A percentile compares a stretch with the other conserved stretches of the same genome.
phyloP scores from a whole-genome alignment of 106 monocot genomes.

The Alisma plantagoaquatica region DNA sequence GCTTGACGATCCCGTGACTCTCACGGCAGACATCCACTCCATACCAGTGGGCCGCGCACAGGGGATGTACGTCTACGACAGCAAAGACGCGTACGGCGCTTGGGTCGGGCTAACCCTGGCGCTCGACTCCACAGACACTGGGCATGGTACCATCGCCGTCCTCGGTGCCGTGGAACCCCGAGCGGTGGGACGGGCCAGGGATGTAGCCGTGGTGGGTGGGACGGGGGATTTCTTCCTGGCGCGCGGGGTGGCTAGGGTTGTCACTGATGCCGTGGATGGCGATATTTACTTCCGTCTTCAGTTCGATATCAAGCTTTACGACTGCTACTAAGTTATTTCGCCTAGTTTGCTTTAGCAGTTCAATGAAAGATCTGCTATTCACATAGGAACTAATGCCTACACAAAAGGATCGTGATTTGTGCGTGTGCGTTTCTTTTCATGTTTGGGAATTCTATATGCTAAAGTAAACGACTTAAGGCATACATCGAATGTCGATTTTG shows the following conservation, averaged over 20 bases:
- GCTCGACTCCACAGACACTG: slow-evolving; percentile 29
- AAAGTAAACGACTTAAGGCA: too few relatives aligned
- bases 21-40: slow-evolving; percentile 37
- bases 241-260: slow-evolving; percentile 36
- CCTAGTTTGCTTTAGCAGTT: too few relatives aligned
- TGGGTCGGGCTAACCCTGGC: slow-evolving; percentile 20
- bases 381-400: too few relatives aligned
- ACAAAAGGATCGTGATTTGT: too few relatives aligned
- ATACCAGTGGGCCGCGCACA: slow-evolving; percentile 36
- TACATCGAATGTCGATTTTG: too few relatives aligned
- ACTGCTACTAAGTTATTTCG: slow-evolving; percentile 35
- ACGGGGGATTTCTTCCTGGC: slow-evolving; percentile 64
- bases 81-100: slow-evolving; percentile 31
- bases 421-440: too few relatives aligned
- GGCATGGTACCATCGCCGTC: slow-evolving; percentile 33
- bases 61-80: slow-evolving; percentile 43
- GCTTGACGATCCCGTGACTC: slow-evolving; percentile 39
- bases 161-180: slow-evolving; percentile 39
- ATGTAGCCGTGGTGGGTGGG: slow-evolving; percentile 39
- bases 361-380: too few relatives aligned
- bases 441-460: too few relatives aligned
- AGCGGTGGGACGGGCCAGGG: slow-evolving; percentile 30
- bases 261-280: slow-evolving; percentile 41
- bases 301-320: slow-evolving; percentile 44
- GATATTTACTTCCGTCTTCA: slow-evolving; percentile 36